Percentiles rank a stretch among this genome's conserved stretches.
Evolutionary conservation across 2,329 filamentous ascomycete genomes (phyloP).

Genomic region (Aspergillus proliferans): DNA sequence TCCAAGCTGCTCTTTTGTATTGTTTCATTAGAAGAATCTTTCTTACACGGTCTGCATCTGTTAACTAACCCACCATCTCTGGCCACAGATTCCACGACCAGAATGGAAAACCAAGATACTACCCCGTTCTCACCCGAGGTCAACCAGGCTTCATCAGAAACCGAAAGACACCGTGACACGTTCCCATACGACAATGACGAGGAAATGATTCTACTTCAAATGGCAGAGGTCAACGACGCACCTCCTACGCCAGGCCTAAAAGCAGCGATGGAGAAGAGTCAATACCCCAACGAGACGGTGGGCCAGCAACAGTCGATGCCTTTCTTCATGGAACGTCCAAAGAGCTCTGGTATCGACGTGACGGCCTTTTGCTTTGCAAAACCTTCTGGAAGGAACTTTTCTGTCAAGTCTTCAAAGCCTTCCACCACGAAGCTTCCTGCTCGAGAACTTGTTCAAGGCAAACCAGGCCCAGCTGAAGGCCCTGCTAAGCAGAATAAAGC

Average conservation of each 20-base stretch:
- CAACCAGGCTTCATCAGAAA: not conserved
- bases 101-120: conserved; percentile 1
- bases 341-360: conserved; percentile 23
- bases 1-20: not conserved
- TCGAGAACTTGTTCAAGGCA: not conserved
- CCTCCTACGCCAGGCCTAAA: conserved; percentile 10
- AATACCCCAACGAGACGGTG: conserved; percentile 4
- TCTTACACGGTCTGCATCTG: not conserved
- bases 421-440: conserved; percentile 5
- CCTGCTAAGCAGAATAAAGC: not conserved
- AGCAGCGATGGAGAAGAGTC: conserved; percentile 11
- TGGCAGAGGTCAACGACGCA: conserved; percentile 11
- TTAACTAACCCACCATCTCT: not conserved
- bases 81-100: not conserved
- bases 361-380: conserved; percentile 29
- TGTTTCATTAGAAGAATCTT: not conserved
- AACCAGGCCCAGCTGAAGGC: not conserved
- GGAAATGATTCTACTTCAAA: conserved; percentile 14
- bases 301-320: conserved; percentile 3
- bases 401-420: conserved; percentile 11
- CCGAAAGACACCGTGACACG: not conserved
- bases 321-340: conserved; percentile 27
- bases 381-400: conserved; percentile 21
- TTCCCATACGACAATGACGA: conserved; percentile 10
- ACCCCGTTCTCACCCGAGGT: not conserved